These are phyloP conservation scores for Venturia nashicola DNA, from an alignment of 2,329 filamentous ascomycete species.

Conservation along the genomic window DNA sequence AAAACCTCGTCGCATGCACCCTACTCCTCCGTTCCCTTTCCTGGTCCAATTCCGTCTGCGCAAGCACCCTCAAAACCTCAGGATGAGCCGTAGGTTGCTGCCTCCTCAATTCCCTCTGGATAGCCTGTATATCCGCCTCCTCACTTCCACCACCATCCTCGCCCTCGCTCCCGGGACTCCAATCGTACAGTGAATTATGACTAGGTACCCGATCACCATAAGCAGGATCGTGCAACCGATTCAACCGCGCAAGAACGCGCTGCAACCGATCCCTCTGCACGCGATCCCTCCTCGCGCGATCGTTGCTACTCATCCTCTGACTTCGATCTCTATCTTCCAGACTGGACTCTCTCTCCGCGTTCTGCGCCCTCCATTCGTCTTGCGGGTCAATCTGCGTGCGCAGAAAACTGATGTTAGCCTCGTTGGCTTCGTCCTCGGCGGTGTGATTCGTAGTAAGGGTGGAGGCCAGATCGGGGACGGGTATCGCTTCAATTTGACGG, in stretches of 20 bases:
- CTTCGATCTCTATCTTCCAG: slow-evolving; percentile 4
- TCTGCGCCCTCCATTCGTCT: slow-evolving; percentile 21
- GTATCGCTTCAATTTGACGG: slow-evolving; percentile 9
- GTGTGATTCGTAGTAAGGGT: slow-evolving; percentile 9
- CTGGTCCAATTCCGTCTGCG: slow-evolving; percentile 23
- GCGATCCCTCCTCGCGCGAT: slow-evolving; percentile 27
- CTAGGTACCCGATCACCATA: slow-evolving; percentile 44
- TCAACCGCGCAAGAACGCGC: slow-evolving; percentile 32
- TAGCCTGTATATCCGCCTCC: slow-evolving; percentile 24
- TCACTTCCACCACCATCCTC: background rate
- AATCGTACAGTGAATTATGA: slow-evolving; percentile 46
- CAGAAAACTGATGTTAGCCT: slow-evolving; percentile 40
- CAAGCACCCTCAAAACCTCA: slow-evolving; percentile 25
- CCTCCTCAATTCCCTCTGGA: slow-evolving; percentile 27
- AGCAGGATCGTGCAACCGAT: slow-evolving; percentile 29
- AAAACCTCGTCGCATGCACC: slow-evolving; percentile 17
- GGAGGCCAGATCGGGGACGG: slow-evolving; percentile 10
- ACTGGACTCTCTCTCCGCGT: slow-evolving; percentile 13
- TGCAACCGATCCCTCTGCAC: slow-evolving; percentile 29
- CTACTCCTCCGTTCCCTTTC: slow-evolving; percentile 19
- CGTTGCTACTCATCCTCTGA: slow-evolving; percentile 17
- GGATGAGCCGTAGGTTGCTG: slow-evolving; percentile 26
- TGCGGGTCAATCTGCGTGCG: slow-evolving; percentile 28
- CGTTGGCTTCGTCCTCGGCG: slow-evolving; percentile 31
- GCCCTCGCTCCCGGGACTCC: slow-evolving; percentile 28